phyloP scores from a whole-genome alignment of 257 asterid species.

The Verbena officinalis region DNA sequence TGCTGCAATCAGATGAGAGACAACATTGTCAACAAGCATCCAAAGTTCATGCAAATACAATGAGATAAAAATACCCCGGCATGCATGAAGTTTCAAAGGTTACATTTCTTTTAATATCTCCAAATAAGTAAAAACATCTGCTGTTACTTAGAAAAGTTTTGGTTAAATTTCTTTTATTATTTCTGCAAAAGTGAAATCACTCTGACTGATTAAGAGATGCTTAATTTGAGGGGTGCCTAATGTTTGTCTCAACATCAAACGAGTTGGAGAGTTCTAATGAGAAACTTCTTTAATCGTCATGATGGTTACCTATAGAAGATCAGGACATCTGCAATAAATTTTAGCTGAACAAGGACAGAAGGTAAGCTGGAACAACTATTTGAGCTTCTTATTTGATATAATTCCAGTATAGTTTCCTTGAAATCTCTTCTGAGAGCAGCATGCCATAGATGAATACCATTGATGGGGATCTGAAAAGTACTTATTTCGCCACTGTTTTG shows the following conservation, averaged over 20 bases:
- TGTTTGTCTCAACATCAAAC: conserved; percentile 11
- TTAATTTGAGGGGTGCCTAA: conserved; percentile 14
- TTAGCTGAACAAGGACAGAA: conserved; percentile 59
- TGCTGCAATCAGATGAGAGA: conserved; percentile 52
- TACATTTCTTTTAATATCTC: neutral
- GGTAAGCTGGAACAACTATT: conserved; percentile 49
- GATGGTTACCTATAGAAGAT: conserved; percentile 69
- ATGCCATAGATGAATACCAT: conserved; percentile 71
- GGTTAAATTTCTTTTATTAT: neutral
- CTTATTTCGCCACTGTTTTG: conserved; percentile 33
- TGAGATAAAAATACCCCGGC: conserved; percentile 10
- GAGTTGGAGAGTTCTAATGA: conserved; percentile 12
- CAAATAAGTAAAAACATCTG: conserved; percentile 7
- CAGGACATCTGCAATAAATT: conserved; percentile 67
- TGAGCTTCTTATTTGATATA: conserved; percentile 55
- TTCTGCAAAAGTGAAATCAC: conserved; percentile 14
- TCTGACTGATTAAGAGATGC: conserved; percentile 5
- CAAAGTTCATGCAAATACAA: conserved; percentile 13
- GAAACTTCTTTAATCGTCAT: conserved; percentile 14
- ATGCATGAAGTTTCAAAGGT: conserved; percentile 18
- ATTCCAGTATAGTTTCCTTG: conserved; percentile 50
- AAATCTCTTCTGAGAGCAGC: conserved; percentile 66
- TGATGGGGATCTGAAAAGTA: conserved; percentile 45
- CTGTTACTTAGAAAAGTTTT: conserved; percentile 1
- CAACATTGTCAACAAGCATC: conserved; percentile 23